Evolutionary conservation across 345 rosid species (phyloP).

Genomic region (Rubroshorea leprosula): DNA sequence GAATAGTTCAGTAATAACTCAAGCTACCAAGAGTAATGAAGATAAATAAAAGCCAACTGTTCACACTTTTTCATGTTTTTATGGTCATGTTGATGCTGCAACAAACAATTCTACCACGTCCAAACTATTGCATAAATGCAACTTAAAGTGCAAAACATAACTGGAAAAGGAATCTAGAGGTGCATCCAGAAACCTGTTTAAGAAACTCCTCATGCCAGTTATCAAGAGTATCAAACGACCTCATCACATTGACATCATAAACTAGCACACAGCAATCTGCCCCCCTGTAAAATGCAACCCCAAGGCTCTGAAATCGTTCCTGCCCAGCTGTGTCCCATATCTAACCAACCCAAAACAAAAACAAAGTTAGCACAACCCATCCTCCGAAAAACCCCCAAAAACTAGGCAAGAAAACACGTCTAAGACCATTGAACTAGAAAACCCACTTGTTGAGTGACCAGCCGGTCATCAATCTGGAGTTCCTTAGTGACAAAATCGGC

Average conservation of each 20-base stretch:
- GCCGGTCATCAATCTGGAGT: slow-evolving; percentile 86
- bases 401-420: background rate
- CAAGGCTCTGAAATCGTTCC: slow-evolving; percentile 94
- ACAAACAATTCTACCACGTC: background rate
- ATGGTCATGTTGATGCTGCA: background rate
- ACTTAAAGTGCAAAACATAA: slow-evolving; percentile 1
- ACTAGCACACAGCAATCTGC: slow-evolving; percentile 95
- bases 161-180: background rate
- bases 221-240: slow-evolving; percentile 84
- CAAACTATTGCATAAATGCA: background rate
- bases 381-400: background rate
- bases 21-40: background rate
- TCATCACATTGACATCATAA: slow-evolving; percentile 85
- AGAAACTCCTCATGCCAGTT: slow-evolving; percentile 98
- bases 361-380: background rate
- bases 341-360: slow-evolving; percentile 35
- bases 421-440: background rate
- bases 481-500: slow-evolving; percentile 99
- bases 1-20: background rate
- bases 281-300: slow-evolving; percentile 95
- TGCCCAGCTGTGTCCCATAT: slow-evolving; percentile 99
- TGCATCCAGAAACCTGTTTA: slow-evolving; percentile 57
- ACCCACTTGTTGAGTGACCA: slow-evolving; percentile 82
- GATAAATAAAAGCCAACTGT: background rate
- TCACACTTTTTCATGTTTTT: background rate